These are phyloP conservation scores for Elymus sibiricus DNA, from an alignment of 176 grass and related monocot species.

Conservation along the genomic window DNA sequence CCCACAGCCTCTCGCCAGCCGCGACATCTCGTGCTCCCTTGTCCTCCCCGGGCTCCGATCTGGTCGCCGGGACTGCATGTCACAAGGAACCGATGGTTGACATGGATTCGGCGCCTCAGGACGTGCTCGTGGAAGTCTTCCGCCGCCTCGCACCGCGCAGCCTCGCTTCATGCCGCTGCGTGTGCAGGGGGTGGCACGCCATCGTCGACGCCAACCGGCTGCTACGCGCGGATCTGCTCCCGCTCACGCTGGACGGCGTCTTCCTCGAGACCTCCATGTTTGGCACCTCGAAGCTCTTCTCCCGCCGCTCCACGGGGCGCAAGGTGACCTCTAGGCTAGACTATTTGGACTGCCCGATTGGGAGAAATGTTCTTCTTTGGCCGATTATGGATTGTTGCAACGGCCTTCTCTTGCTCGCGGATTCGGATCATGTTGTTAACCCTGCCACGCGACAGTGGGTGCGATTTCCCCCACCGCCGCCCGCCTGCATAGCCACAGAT, in stretches of 20 bases:
- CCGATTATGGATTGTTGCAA: not conserved
- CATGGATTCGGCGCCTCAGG: not conserved
- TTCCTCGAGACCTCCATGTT: not conserved
- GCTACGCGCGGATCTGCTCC: not conserved
- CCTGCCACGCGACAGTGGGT: too few species aligned
- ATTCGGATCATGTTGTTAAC: too few species aligned
- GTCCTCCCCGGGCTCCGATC: too few species aligned
- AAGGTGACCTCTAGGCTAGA: not conserved
- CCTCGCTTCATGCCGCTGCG: not conserved
- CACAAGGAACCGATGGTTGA: too few species aligned
- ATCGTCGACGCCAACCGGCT: not conserved
- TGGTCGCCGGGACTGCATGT: too few species aligned
- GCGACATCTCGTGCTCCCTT: too few species aligned
- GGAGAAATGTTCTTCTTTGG: not conserved
- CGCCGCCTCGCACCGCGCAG: not conserved
- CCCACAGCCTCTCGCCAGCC: too few species aligned
- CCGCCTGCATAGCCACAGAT: too few species aligned
- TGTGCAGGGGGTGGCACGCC: not conserved
- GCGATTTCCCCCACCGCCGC: too few species aligned
- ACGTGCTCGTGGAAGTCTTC: not conserved
- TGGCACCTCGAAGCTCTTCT: not conserved
- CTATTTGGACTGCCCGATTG: not conserved
- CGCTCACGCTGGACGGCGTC: not conserved
- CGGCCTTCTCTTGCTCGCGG: too few species aligned
- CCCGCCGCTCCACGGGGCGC: not conserved